Conservation (phyloP, 1,139 yeast genomes). For the Scheffersomyces insectosa region DNA sequence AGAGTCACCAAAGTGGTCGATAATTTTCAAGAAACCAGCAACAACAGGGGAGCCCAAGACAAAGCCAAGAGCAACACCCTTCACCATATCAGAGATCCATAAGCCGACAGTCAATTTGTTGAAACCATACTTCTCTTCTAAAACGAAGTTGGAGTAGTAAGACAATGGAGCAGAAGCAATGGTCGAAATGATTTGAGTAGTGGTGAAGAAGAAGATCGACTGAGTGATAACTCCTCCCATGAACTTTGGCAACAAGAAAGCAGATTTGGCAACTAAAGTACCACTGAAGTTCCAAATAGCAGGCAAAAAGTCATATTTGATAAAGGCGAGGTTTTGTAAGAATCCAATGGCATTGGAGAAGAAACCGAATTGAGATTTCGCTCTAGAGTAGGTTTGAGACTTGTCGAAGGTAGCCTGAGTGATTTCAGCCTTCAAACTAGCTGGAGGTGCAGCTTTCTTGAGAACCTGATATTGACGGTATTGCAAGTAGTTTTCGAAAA, state of each 20-base stretch:
- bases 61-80: constrained; percentile 53
- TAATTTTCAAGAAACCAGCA: constrained; percentile 75
- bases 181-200: constrained; percentile 49
- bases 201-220: constrained; percentile 57
- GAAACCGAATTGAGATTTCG: constrained; percentile 75
- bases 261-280: constrained; percentile 29
- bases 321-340: constrained; percentile 55
- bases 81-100: constrained; percentile 73
- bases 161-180: constrained; percentile 64
- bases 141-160: constrained; percentile 77
- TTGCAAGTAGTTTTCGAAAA: constrained; percentile 72
- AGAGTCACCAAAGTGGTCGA: constrained; percentile 74
- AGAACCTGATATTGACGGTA: constrained; percentile 77
- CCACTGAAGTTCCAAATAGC: constrained; percentile 64
- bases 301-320: constrained; percentile 68
- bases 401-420: constrained; percentile 73
- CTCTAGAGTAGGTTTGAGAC: constrained; percentile 76
- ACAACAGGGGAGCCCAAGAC: constrained; percentile 72
- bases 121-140: constrained; percentile 92
- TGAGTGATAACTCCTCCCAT: constrained; percentile 63
- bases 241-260: constrained; percentile 40
- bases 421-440: constrained; percentile 62
- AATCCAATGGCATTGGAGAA: constrained; percentile 54
- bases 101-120: constrained; percentile 75
- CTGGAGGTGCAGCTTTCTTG: constrained; percentile 56